Base-by-base conservation (phyloP, 345 rosid species). In the Euphorbia lathyris region DNA sequence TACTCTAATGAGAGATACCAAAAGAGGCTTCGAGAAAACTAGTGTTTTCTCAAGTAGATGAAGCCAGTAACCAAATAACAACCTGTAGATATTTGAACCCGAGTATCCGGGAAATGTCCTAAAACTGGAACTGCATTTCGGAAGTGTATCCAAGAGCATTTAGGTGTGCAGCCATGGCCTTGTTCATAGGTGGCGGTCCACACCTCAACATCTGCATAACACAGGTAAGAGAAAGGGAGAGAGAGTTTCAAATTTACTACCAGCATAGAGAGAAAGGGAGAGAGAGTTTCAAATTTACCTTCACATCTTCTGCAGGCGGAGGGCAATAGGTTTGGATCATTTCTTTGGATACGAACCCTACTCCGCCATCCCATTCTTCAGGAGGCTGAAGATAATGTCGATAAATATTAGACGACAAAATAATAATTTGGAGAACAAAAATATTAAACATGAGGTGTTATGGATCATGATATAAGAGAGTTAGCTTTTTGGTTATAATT, bases 171-270 rank as follows among this genome's bases (percentile, higher is more conserved):
- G 79, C 79, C 79, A 76, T 70, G 60, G 79, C 79, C 65, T 76
- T 76, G 68, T 76, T 76, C 79, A 76, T 76, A 29, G 74, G 79
- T 14, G 75, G 79, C 9, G 79, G 79, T 2, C 79, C 79, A 30
- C 79, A 76, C 56, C 74, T 70, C 32, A 76, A 34, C 16, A 76
- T 70, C 75, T 76, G 60, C 42, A 27, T 9, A 29, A 43, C 29
- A 25, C 10, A 25, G 1, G 3, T 0, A 2, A 36, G 26, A 25
- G 0, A 19, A 8, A 12, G 26, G 9, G 59, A 20, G 48, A 30
- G 1, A 25, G 43, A 42, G 9, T n/a, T n/a, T n/a, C n/a, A n/a
- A n/a, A n/a, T n/a, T n/a, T n/a, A n/a, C n/a, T n/a, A n/a, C n/a
- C n/a, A n/a, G n/a, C n/a, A n/a, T n/a, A 1, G 25, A 17, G 23